These are phyloP conservation scores for Toxicodendron radicans DNA, from an alignment of 345 rosid species.

Conservation along the genomic window DNA sequence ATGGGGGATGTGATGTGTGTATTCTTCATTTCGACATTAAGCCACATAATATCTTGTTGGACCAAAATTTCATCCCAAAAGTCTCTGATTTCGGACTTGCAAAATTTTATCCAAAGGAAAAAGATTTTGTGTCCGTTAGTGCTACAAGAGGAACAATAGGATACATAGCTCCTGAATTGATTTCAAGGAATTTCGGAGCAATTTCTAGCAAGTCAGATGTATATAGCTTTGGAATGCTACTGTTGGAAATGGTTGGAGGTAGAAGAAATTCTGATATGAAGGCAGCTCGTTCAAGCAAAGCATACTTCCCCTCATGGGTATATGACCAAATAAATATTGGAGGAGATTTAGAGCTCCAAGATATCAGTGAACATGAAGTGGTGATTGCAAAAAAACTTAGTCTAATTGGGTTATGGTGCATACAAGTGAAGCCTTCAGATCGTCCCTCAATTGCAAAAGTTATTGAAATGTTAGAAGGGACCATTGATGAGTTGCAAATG, in stretches of 20 bases:
- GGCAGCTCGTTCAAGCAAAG: conserved; percentile 13
- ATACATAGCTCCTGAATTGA: conserved; percentile 13
- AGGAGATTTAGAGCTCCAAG: conserved; percentile 26
- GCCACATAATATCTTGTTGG: conserved; percentile 19
- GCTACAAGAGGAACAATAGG: conserved; percentile 24
- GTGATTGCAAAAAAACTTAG: conserved; percentile 31
- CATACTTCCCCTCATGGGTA: conserved; percentile 24
- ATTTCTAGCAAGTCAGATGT: conserved; percentile 20
- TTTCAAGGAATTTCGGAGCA: conserved; percentile 13
- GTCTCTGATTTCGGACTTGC: conserved; percentile 36
- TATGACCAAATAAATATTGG: conserved; percentile 24
- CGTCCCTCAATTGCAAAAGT: conserved; percentile 41
- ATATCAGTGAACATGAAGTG: conserved; percentile 20
- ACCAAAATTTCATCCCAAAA: conserved; percentile 24
- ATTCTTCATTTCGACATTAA: conserved; percentile 37
- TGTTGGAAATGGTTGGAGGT: conserved; percentile 21
- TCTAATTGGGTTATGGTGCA: conserved; percentile 43
- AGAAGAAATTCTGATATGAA: conserved; percentile 1
- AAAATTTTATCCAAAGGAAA: conserved; percentile 24
- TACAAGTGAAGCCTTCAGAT: conserved; percentile 29
- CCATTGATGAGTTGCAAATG: conserved; percentile 25
- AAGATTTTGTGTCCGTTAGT: conserved; percentile 17
- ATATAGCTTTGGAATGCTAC: conserved; percentile 18
- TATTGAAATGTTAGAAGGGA: conserved; percentile 36
- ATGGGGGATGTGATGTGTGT: conserved; percentile 24